Percentiles rank a stretch among this genome's conserved stretches.
Conservation (phyloP, 2,329 filamentous ascomycete genomes). For the Alternaria atra region DNA sequence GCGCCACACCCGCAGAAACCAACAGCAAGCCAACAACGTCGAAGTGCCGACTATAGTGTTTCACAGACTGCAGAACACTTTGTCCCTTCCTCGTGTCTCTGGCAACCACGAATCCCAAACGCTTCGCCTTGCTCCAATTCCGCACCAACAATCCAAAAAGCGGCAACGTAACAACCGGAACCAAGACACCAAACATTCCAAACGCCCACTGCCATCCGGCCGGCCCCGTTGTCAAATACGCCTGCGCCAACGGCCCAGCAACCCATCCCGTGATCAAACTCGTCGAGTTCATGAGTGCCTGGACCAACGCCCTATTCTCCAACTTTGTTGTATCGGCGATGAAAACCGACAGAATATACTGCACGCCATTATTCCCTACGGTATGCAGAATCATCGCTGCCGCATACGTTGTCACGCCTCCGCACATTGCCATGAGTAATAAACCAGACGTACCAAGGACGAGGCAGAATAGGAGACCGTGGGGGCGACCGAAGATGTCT, state of each 20-base stretch:
- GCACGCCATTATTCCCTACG: constrained; percentile 67
- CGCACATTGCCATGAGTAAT: constrained; percentile 72
- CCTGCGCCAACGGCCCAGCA: constrained; percentile 25
- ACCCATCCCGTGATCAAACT: constrained; percentile 34
- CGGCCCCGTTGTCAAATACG: constrained; percentile 48
- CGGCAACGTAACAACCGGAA: constrained; percentile 67
- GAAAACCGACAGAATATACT: constrained; percentile 60
- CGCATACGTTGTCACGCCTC: constrained; percentile 67
- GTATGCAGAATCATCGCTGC: constrained; percentile 72
- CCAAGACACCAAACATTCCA: constrained; percentile 70
- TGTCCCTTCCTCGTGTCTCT: constrained; percentile 53
- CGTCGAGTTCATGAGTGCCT: constrained; percentile 54
- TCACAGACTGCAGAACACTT: constrained; percentile 57
- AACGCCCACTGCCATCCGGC: constrained; percentile 72
- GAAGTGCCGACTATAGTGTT: constrained; percentile 67
- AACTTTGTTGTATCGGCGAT: constrained; percentile 73
- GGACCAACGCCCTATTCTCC: constrained; percentile 69
- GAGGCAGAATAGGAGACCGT: constrained; percentile 44
- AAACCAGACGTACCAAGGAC: constrained; percentile 46
- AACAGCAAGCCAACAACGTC: constrained; percentile 69
- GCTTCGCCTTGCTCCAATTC: constrained; percentile 68
- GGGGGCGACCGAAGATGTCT: constrained; percentile 51
- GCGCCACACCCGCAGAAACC: constrained; percentile 65
- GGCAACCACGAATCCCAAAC: constrained; percentile 58
- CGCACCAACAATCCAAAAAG: constrained; percentile 63